These are phyloP conservation scores for Plicaturopsis crispa DNA, from an alignment of 768 basidiomycete genomes.

Conservation along the genomic window DNA sequence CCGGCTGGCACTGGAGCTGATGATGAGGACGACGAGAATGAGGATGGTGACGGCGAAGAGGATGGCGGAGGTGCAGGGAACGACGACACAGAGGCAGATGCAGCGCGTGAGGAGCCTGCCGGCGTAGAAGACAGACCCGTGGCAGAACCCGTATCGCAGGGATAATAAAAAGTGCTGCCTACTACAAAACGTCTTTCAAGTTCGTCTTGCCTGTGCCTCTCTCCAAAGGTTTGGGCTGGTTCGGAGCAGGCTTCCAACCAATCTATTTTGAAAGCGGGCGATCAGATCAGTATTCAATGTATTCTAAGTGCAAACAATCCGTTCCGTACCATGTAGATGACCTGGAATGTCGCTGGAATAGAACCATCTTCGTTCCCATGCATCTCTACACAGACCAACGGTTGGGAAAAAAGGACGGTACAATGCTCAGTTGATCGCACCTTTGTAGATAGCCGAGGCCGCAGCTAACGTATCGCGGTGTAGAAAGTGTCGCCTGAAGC, in stretches of 20 bases:
- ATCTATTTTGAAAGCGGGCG: slow-evolving; percentile 36
- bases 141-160: background rate
- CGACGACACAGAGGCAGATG: slow-evolving; percentile 5
- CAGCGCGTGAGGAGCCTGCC: background rate
- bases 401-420: slow-evolving; percentile 1
- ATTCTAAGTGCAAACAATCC: background rate
- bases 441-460: slow-evolving; percentile 90
- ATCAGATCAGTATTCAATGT: background rate
- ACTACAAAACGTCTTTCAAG: slow-evolving; percentile 52
- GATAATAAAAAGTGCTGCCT: background rate
- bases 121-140: background rate
- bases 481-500: slow-evolving; percentile 54
- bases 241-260: slow-evolving; percentile 73
- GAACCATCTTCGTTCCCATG: slow-evolving; percentile 80
- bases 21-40: slow-evolving; percentile 13
- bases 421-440: slow-evolving; percentile 27
- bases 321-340: slow-evolving; percentile 79
- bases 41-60: slow-evolving; percentile 11
- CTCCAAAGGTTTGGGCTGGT: slow-evolving; percentile 58
- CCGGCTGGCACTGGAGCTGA: slow-evolving; percentile 8
- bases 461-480: slow-evolving; percentile 85
- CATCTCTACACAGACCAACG: slow-evolving; percentile 43
- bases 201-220: slow-evolving; percentile 55
- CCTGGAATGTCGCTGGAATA: slow-evolving; percentile 92
- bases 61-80: slow-evolving; percentile 3